A percentile compares a stretch with the other conserved stretches of the same genome.
Evolutionary conservation across 176 grass and related monocot species (phyloP).

Genomic region (Oryza rufipogon): DNA sequence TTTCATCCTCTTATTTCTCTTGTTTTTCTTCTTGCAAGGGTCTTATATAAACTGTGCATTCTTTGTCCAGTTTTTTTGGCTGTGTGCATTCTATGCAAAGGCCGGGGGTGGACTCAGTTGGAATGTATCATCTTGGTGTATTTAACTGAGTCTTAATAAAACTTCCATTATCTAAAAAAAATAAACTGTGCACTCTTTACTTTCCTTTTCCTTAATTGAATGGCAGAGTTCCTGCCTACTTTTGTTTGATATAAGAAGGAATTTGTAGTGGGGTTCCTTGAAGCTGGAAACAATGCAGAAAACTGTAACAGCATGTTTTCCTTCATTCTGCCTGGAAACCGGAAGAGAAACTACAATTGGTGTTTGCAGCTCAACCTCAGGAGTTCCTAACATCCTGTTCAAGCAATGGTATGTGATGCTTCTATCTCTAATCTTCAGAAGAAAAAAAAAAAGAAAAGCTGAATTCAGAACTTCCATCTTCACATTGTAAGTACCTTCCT

Average conservation of each 20-base stretch:
- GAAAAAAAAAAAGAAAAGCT: neutral
- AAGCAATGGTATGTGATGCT: neutral
- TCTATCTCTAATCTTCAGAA: neutral
- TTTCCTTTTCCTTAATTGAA: conserved; percentile 1
- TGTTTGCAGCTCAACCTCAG: neutral
- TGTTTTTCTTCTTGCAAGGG: neutral
- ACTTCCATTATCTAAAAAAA: no score
- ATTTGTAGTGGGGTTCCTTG: neutral
- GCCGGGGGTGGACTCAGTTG: no score
- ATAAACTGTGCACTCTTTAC: neutral
- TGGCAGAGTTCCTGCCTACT: neutral
- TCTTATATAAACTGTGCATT: neutral
- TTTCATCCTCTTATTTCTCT: neutral
- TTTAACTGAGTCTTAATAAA: no score
- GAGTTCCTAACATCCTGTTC: neutral
- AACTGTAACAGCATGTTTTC: neutral
- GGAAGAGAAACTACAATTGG: neutral
- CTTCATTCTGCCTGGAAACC: neutral
- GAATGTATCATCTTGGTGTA: no score
- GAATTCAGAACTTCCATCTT: neutral
- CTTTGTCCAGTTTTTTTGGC: neutral
- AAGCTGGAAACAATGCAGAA: neutral
- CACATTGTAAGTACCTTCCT: neutral
- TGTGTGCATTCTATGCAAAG: no score
- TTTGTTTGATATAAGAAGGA: neutral